Percentiles rank a stretch among this genome's conserved stretches.
Evolutionary conservation across 2,329 filamentous ascomycete species (phyloP).

Genomic region (Neofusicoccum umdonicola): DNA sequence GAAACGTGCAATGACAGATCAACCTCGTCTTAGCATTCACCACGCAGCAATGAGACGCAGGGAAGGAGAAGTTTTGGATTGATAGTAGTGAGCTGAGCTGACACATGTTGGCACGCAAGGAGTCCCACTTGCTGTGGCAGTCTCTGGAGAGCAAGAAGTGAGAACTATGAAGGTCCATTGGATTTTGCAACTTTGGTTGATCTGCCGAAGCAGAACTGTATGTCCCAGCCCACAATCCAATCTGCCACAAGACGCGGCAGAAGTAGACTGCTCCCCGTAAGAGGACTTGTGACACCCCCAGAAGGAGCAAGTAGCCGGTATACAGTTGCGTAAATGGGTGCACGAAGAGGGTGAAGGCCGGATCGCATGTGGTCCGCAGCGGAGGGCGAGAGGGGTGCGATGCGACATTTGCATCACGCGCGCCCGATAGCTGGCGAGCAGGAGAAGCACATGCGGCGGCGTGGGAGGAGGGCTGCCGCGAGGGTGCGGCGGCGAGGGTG

Average conservation of each 20-base stretch:
- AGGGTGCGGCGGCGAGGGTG: too few species aligned
- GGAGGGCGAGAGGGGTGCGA: not conserved
- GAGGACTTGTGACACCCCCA: slow-evolving; percentile 43
- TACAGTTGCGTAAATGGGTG: slow-evolving; percentile 15
- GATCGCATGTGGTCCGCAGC: not conserved
- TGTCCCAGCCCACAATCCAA: slow-evolving; percentile 39
- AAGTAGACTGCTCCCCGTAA: slow-evolving; percentile 43
- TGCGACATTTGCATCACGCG: not conserved
- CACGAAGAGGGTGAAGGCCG: not conserved
- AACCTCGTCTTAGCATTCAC: not conserved
- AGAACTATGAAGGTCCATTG: slow-evolving; percentile 57
- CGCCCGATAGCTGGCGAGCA: not conserved
- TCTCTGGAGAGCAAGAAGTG: slow-evolving; percentile 47
- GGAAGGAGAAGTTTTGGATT: not conserved
- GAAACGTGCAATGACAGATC: too few species aligned
- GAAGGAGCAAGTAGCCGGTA: slow-evolving; percentile 48
- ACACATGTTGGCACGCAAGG: slow-evolving; percentile 50
- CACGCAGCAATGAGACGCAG: too few species aligned
- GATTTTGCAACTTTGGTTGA: slow-evolving; percentile 46
- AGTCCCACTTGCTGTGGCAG: slow-evolving; percentile 51
- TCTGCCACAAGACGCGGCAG: slow-evolving; percentile 48
- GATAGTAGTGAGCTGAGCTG: not conserved
- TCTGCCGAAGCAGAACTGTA: slow-evolving; percentile 36
- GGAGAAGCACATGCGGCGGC: slow-evolving; percentile 19
- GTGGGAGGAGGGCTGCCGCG: slow-evolving; percentile 18